Evolutionary conservation across 1,139 yeast genomes (phyloP), one percentile per base, ranked within the genome.

Genomic region (Hansenula sp.): DNA sequence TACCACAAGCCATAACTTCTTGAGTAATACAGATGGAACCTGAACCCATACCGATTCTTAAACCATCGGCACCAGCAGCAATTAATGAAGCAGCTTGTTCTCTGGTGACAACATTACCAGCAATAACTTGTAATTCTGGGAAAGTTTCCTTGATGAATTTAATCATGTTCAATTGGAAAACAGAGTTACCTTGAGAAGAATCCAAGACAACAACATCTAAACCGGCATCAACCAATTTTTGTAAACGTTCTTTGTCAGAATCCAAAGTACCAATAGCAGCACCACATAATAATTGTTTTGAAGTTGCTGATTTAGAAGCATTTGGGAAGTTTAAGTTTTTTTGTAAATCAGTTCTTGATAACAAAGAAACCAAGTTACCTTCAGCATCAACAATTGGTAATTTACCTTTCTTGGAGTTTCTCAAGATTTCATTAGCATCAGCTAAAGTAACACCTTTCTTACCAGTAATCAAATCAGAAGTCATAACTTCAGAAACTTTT

Each of bases 1-100:
- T 90, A 70, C 99, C 99, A 72, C 96, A 95, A 39, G 99, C 98
- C 99, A 92, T 92, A 46, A 92, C 98, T 72, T 92, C 99, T 73
- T 94, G 98, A 44, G 98, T 92, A 62, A 92, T 94, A 77, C 97
- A 92, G 62, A 92, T 92, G 45, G 97, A 88, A 61, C 98, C 98
- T 33, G 97, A 88, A 60, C 99, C 99, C 99, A 92, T 92, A 72
- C 98, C 99, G 54, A 92, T 90, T 77, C 97, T 89, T 60, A 92
- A 77, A 64, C 90, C 98, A 68, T 92, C 99, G 43, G 95, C 96
- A 69, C 98, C 98, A 43, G 95, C 97, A 57, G 78, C 85, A 57
- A 92, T 94, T 62, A 92, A 78, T 59, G 81, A 75, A 51, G 99
- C 98, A 51, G 98, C 97, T 75, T 94, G 98, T 67, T 92, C 98